A percentile compares a stretch with the other conserved stretches of the same genome.
These are phyloP conservation scores for Dactylellina haptotyla DNA, from an alignment of 2,329 filamentous ascomycete genomes.

Conservation along the genomic window DNA sequence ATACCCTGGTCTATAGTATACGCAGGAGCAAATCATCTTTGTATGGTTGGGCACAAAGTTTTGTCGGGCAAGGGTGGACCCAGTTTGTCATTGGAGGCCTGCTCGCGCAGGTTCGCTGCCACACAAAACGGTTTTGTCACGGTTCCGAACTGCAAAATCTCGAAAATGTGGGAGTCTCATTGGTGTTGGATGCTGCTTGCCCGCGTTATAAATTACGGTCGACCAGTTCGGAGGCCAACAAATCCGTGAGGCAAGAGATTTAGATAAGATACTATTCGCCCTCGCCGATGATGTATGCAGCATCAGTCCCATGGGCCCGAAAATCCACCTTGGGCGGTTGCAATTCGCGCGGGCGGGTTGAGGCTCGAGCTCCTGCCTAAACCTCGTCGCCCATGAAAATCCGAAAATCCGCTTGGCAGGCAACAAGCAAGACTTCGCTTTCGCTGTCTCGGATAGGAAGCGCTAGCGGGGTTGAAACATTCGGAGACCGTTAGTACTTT, in stretches of 20 bases:
- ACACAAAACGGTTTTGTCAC: not conserved
- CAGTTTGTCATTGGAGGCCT: not conserved
- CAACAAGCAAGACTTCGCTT: no score
- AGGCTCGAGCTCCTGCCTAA: conserved; percentile 7
- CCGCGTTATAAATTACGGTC: not conserved
- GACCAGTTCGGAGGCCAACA: not conserved
- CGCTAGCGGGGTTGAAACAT: no score
- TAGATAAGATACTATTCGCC: not conserved
- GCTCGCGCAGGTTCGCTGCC: not conserved
- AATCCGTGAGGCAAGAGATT: not conserved
- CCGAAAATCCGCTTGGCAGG: not conserved
- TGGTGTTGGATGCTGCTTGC: not conserved
- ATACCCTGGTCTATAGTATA: not conserved
- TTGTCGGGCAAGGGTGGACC: not conserved
- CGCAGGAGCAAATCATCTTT: not conserved
- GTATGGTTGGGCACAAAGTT: not conserved
- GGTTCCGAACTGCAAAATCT: not conserved
- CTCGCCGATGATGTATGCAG: not conserved
- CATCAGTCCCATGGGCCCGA: not conserved
- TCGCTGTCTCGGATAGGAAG: no score
- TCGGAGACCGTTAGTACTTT: no score
- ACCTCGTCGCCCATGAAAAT: not conserved
- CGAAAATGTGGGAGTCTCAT: not conserved
- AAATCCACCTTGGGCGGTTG: not conserved
- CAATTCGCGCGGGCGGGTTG: not conserved